Percentiles rank a stretch among this genome's conserved stretches.
phyloP scores from a whole-genome alignment of 2,329 filamentous ascomycete species.

The Colletotrichum higginsianum region DNA sequence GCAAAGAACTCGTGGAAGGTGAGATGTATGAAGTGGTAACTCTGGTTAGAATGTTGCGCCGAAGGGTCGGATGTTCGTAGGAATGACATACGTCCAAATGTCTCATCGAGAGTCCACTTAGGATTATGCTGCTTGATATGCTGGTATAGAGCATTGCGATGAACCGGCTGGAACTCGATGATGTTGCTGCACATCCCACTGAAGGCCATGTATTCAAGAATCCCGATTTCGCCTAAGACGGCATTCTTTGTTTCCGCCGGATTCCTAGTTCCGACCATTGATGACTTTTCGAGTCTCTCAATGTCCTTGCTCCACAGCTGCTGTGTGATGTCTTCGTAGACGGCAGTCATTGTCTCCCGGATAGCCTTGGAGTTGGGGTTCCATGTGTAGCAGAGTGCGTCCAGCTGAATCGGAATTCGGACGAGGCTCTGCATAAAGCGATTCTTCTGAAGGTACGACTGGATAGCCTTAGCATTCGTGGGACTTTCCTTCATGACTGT shows the following conservation, averaged over 20 bases:
- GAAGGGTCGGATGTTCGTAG: constrained; percentile 52
- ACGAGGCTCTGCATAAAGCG: constrained; percentile 53
- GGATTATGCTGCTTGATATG: constrained; percentile 3
- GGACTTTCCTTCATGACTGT: too few species aligned
- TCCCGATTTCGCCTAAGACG: too few species aligned
- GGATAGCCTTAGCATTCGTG: too few species aligned
- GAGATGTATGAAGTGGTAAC: constrained; percentile 59
- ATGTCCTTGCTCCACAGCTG: constrained; percentile 58
- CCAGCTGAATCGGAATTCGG: constrained; percentile 61
- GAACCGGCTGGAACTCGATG: neutral
- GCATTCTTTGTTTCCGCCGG: too few species aligned
- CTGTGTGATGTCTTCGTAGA: constrained; percentile 53
- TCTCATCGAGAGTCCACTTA: constrained; percentile 38
- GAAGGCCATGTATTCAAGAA: neutral
- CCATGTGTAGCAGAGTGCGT: constrained; percentile 60
- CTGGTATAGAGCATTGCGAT: neutral
- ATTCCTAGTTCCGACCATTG: too few species aligned
- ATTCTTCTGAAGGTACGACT: neutral
- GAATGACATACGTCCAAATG: constrained; percentile 52
- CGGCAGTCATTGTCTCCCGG: constrained; percentile 53
- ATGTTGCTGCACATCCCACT: neutral
- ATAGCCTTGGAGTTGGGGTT: constrained; percentile 19
- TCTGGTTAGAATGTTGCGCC: constrained; percentile 40
- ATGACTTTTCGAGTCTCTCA: constrained; percentile 46
- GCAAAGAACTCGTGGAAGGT: constrained; percentile 61